A percentile compares a stretch with the other conserved stretches of the same genome.
Conservation (phyloP, 148 eudicot genomes). For the Rhododendron griersonianum region DNA sequence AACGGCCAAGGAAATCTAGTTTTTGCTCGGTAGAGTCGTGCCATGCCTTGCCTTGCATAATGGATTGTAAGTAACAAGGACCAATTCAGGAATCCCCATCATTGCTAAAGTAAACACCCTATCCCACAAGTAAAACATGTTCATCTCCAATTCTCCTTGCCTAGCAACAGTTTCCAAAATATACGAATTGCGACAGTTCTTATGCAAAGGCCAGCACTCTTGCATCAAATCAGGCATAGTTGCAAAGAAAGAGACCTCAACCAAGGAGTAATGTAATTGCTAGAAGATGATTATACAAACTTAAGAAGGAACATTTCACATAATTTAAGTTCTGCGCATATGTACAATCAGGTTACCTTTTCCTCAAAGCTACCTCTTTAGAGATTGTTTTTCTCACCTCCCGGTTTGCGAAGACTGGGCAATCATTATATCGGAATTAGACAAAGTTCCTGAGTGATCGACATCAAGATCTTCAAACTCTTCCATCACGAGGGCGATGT, state of each 20-base stretch:
- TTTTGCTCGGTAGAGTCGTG: too few relatives aligned
- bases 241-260: neutral
- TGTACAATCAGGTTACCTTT: neutral
- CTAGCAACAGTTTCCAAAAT: neutral
- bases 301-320: neutral
- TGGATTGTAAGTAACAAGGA: neutral
- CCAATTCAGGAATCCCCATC: neutral
- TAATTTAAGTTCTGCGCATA: neutral
- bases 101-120: neutral
- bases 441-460: conserved; percentile 72
- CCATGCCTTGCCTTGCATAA: neutral
- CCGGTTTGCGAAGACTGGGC: conserved; percentile 50
- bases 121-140: neutral
- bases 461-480: conserved; percentile 74
- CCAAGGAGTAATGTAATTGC: neutral
- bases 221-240: neutral
- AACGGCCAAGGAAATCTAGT: too few relatives aligned
- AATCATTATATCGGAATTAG: conserved; percentile 47
- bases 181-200: neutral
- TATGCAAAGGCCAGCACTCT: neutral
- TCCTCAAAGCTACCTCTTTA: neutral
- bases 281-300: neutral
- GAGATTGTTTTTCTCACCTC: neutral
- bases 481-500: conserved; percentile 45
- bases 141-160: neutral